Evolutionary conservation across 2,329 filamentous ascomycete genomes (phyloP), one percentile per base, ranked within the genome.

Genomic region (Akanthomyces uredinophilus): DNA sequence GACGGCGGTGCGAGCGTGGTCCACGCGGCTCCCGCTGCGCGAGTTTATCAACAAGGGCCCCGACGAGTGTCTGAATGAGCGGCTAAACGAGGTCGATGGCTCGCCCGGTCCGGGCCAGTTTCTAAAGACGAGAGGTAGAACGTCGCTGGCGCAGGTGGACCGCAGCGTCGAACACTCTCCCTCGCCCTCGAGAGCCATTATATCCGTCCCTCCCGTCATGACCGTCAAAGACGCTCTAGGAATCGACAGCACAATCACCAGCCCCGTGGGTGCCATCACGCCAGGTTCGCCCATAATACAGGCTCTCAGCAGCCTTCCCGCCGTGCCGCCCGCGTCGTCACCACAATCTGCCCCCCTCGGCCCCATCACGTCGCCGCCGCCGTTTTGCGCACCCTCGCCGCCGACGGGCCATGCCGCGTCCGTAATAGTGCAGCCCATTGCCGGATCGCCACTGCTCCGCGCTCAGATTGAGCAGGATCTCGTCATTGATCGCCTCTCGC

Each of bases 41-140:
- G 79, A 86, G 1, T 88, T 86, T 52, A 67, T 87, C 1, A 70
- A 73, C 4, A 82, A 81, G 27, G 85, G 85, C 0, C 83, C 84
- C 0, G 80, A 85, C 8, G 72, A 71, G 20, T 87, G 84, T 64
- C 68, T 87, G 5, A 75, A 77, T 14, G 81, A 85, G 60, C 74
- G 85, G 14, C 65, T 87, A 18, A 79, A 73, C 32, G 75, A 77
- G 61, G 71, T 73, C 0, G 72, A 75, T 11, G 66, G 66, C 0
- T 69, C 72, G 4, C 69, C 70, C 0, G 72, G 72, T 2, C 70
- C 71, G 35, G 65, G 67, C 1, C 65, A 70, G 16, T 74, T 75
- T 27, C 53, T 75, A 16, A 65, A 66, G 1, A 61, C 65, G 1
- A 67, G 72, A 43, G 72, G 72, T 6, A 64, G 71, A 35, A 70